Conservation (phyloP, 192 early-diverging fungal species). For the Obelidium mucronatum region DNA sequence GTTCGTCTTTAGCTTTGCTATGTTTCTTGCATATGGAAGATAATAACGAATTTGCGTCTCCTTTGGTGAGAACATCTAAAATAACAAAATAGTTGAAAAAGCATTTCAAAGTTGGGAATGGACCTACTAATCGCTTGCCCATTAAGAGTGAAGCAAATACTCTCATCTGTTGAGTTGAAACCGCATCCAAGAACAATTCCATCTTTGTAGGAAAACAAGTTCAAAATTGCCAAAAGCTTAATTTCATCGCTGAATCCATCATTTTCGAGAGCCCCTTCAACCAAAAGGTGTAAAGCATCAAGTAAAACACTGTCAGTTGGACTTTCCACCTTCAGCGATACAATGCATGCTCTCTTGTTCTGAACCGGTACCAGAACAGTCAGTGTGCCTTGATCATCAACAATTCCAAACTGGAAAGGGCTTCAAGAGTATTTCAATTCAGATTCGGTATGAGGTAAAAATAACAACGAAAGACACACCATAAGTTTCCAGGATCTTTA, state of each 20-base stretch:
- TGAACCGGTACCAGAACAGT: not conserved
- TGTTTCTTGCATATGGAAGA: conserved; percentile 19
- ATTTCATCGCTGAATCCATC: not conserved
- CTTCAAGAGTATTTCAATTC: not conserved
- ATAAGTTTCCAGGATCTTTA: not conserved
- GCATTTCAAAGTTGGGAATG: not conserved
- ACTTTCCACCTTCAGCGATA: not conserved
- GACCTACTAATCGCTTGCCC: conserved; percentile 28
- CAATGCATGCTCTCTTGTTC: not conserved
- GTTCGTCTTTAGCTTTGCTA: conserved; percentile 10
- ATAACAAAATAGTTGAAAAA: not conserved
- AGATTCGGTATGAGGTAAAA: not conserved
- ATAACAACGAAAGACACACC: not conserved
- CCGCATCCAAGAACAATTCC: conserved; percentile 48
- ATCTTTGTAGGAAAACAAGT: conserved; percentile 25
- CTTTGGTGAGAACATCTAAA: conserved; percentile 1
- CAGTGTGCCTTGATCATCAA: not conserved
- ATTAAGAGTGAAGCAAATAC: conserved; percentile 35
- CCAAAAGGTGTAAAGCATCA: not conserved
- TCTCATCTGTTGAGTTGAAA: not conserved
- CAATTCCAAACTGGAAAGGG: conserved; percentile 6
- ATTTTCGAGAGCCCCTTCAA: not conserved
- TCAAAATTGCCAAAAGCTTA: conserved; percentile 1
- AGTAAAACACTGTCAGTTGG: not conserved
- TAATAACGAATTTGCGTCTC: conserved; percentile 40